These are phyloP conservation scores for Liquidambar formosana DNA, from an alignment of 164 flowering plant species.

Conservation along the genomic window DNA sequence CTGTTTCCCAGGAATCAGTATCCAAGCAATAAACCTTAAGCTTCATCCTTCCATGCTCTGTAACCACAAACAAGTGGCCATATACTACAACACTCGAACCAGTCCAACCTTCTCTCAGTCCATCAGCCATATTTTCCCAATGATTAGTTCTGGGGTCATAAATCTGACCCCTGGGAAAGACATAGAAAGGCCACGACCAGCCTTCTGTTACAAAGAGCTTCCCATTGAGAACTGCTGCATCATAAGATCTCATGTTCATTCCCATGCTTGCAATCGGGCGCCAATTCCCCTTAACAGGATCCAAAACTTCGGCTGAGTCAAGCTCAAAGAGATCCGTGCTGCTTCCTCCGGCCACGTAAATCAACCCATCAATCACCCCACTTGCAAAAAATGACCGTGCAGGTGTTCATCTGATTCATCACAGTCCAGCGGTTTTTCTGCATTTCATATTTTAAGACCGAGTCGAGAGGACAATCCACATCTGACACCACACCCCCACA, in stretches of 20 bases:
- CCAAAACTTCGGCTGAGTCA: conserved; percentile 53
- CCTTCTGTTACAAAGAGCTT: conserved; percentile 73
- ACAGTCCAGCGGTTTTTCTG: conserved; percentile 66
- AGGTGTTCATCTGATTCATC: conserved; percentile 55
- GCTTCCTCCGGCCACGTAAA: conserved; percentile 71
- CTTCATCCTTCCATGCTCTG: conserved; percentile 60
- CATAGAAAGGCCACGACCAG: conserved; percentile 71
- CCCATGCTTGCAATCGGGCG: conserved; percentile 50
- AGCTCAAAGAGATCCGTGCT: conserved; percentile 55
- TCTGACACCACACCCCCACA: conserved; percentile 60
- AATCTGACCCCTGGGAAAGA: conserved; percentile 63
- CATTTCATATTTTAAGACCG: conserved; percentile 58
- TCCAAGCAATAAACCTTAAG: conserved; percentile 57
- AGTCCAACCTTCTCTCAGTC: conserved; percentile 73
- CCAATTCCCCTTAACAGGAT: conserved; percentile 52
- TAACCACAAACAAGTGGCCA: conserved; percentile 58
- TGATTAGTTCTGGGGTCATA: conserved; percentile 53
- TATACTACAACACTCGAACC: conserved; percentile 61
- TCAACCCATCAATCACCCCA: conserved; percentile 57
- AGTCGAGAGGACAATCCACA: conserved; percentile 53
- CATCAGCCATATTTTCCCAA: conserved; percentile 64
- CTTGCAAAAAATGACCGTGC: conserved; percentile 62
- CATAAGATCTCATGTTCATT: conserved; percentile 53
- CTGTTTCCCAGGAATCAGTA: conserved; percentile 59
- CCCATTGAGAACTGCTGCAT: conserved; percentile 61